Base-by-base conservation (phyloP, 495 filamentous ascomycete genomes). In the Penicillium pulvis region DNA sequence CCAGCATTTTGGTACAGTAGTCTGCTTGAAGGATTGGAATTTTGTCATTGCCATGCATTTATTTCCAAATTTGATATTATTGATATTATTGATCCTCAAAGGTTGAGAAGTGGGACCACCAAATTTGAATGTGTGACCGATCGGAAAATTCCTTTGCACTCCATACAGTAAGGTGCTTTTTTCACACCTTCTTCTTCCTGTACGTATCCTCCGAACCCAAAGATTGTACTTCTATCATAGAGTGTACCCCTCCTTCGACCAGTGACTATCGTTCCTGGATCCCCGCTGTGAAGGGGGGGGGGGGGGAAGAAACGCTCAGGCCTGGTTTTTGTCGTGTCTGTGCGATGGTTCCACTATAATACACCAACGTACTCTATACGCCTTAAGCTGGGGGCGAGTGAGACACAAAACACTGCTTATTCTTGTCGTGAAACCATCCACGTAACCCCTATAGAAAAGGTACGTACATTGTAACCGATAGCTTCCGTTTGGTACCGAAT, bases 201-300 rank as follows among this genome's bases (percentile, higher is more conserved):
- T 36, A 36, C 33, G 33, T 36, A 36, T 36, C 9, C 9, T 36
- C 33, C 20, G 20, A 23, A 23, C 20, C 20, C 20, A 23, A 23
- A 23, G 20, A 36, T 36, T 36, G 17, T 45, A 24, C 43, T 45
- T 45, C 36, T 19, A 41, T 24, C 5, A 17, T 35, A 35, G 3
- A 28, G 28, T 36, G 33, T 19, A 49, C 42, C 56, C 42, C 28
- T 42, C 33, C 33, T 50, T 48, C 20, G 64, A 60, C 71, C 71
- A 74, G 64, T 73, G 58, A 66, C 57, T 63, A 56, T 57, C 57
- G 70, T 69, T 71, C 70, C 70, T 72, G 56, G 16, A 58, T 59
- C 62, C 65, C 66, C 70, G 64, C 64, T 16, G 45, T 56, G 59
- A 62, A 62, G 64, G 56, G 59, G 53, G 65, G 17, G 23, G 55